phyloP scores from a whole-genome alignment of 306 rosid genomes.

The Phaseolus lunatus region DNA sequence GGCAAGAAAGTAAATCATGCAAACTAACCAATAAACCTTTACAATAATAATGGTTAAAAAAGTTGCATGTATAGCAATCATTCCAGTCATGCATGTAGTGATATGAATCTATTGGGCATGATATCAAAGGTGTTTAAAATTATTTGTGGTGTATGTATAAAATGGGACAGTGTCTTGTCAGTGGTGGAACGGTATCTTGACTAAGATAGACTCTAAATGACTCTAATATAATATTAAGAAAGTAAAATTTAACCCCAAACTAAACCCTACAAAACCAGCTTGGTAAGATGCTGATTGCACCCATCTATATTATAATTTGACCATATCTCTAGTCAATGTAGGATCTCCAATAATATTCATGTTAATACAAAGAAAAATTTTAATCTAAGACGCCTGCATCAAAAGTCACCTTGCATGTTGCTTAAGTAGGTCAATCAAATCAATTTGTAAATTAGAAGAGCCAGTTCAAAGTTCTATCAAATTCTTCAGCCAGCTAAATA shows the following conservation, averaged over 20 bases:
- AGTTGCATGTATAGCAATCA: not conserved
- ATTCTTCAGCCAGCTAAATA: conserved; percentile 16
- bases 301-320: no score
- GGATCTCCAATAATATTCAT: no score
- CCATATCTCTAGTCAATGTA: no score
- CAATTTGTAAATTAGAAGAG: conserved; percentile 16
- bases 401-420: not conserved
- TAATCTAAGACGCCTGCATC: not conserved
- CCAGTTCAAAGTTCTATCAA: not conserved
- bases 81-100: not conserved
- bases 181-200: no score
- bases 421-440: conserved; percentile 29
- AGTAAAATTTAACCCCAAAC: no score
- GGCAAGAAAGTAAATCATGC: conserved; percentile 31
- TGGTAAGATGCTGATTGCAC: no score
- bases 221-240: no score
- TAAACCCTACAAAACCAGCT: no score
- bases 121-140: conserved; percentile 15
- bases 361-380: not conserved
- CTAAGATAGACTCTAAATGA: no score
- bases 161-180: conserved; percentile 13
- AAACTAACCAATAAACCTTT: conserved; percentile 1
- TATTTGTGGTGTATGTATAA: not conserved
- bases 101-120: conserved; percentile 13
- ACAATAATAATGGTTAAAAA: not conserved